Percentiles rank a stretch among this genome's conserved stretches.
These are phyloP conservation scores for Microdochium trichocladiopsis DNA, from an alignment of 2,329 filamentous ascomycete species.

Conservation along the genomic window DNA sequence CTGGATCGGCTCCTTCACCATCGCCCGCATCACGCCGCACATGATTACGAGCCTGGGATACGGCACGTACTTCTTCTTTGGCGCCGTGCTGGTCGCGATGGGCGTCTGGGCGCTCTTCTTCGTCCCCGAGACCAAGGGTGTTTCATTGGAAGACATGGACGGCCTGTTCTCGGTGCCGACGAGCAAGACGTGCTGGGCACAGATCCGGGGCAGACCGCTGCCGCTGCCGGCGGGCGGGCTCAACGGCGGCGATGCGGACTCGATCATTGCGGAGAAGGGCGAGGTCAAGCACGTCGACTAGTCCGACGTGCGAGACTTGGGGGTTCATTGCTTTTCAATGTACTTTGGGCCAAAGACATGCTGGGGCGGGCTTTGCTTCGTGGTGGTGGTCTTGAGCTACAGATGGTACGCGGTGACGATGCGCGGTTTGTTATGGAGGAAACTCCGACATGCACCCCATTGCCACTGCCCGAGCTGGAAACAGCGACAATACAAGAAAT, in stretches of 20 bases:
- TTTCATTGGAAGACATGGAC: slow-evolving; percentile 6
- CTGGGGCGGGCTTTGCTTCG: not conserved
- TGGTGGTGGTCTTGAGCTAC: too few relatives aligned
- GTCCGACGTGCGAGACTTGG: not conserved
- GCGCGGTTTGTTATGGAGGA: not conserved
- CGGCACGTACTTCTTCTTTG: slow-evolving; percentile 39
- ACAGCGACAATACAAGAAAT: not conserved
- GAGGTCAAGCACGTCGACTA: not conserved
- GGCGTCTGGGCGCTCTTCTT: slow-evolving; percentile 33
- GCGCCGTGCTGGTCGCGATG: slow-evolving; percentile 26
- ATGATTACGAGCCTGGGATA: slow-evolving; percentile 22
- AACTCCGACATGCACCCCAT: not conserved
- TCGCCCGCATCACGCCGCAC: slow-evolving; percentile 14
- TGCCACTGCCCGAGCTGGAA: not conserved
- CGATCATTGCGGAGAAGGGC: not conserved
- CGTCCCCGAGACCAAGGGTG: slow-evolving; percentile 35
- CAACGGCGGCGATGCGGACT: not conserved
- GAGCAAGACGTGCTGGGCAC: not conserved
- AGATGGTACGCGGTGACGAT: not conserved
- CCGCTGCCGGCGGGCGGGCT: not conserved
- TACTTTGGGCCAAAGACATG: not conserved
- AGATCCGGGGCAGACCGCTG: not conserved
- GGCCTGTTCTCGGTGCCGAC: slow-evolving; percentile 25
- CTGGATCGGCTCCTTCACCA: slow-evolving; percentile 14
- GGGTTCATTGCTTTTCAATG: not conserved